Evolutionary conservation across 148 eudicot genomes (phyloP), one percentile per base, ranked within the genome.

Genomic region (Hydrangea macrophylla): DNA sequence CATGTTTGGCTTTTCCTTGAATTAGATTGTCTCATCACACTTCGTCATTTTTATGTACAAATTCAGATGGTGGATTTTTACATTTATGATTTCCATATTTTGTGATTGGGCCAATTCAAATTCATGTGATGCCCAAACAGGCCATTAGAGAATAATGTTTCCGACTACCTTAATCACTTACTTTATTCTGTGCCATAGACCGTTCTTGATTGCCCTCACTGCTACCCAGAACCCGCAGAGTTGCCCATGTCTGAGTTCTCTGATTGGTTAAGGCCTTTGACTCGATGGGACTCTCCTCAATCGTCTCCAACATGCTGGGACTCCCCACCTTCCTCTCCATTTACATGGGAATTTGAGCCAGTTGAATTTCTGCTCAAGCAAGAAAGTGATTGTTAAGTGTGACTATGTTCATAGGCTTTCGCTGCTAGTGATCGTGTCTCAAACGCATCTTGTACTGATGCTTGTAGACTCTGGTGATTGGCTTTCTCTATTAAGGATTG

Each of bases 281-380:
- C 60, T 36, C 66, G 17, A 48, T 44, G 44, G 73, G 65, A 36
- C 65, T 75, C 79, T 31, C 73, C 70, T 54, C 76, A 63, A 37
- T 28, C 57, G 13, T 80, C 83, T 30, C 71, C 80, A 6, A 12
- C 36, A 33, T 24, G 15, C 56, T 37, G 9, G 64, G 75, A 68
- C 59, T 72, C 74, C 53, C 68, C 63, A 4, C 83, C 72, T 37
- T 32, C 22, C 13, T 76, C 80, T 36, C 71, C 65, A 6, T 54
- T 60, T 42, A 48, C 26, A 45, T 80, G 77, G 80, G 71, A 68
- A 0, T 9, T 60, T 24, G 80, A 80, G 54, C 69, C 40, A 10
- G 35, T 77, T 60, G 76, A 76, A 58, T 76, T 76, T 55, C 27
- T 26, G 26, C 62, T 76, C 68, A 76, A 69, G 74, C 68, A 64